These are phyloP conservation scores for Xylariaceae sp. DNA, from an alignment of 2,329 filamentous ascomycete species.

Conservation along the genomic window DNA sequence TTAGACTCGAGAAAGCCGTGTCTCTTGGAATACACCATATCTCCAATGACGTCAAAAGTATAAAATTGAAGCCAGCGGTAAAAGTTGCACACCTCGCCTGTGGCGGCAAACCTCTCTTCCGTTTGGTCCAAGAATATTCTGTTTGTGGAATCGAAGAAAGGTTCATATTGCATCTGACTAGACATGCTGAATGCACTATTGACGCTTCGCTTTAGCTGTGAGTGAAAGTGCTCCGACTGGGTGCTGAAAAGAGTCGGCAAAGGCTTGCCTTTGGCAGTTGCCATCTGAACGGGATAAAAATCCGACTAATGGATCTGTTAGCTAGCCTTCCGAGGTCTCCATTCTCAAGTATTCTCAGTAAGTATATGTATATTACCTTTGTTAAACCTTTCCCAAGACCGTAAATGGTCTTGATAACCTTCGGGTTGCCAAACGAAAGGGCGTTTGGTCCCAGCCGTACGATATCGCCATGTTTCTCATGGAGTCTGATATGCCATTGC, in stretches of 20 bases:
- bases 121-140: constrained; percentile 10
- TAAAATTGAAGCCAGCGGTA: constrained; percentile 18
- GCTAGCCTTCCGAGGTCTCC: background rate
- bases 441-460: constrained; percentile 16
- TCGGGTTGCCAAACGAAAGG: constrained; percentile 10
- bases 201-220: constrained; percentile 12
- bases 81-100: constrained; percentile 10
- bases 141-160: constrained; percentile 14
- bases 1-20: constrained; percentile 17
- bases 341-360: too few species aligned
- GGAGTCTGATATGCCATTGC: constrained; percentile 12
- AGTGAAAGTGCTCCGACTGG: constrained; percentile 13
- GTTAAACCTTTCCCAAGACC: constrained; percentile 11
- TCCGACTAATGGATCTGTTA: constrained; percentile 4
- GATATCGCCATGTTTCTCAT: constrained; percentile 7
- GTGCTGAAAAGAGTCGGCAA: constrained; percentile 13
- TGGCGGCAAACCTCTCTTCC: constrained; percentile 7
- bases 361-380: constrained; percentile 12
- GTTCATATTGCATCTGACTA: constrained; percentile 15
- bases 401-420: constrained; percentile 18
- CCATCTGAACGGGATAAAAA: constrained; percentile 18
- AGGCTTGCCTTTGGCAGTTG: constrained; percentile 7
- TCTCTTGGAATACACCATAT: constrained; percentile 13
- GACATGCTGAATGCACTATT: constrained; percentile 15
- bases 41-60: constrained; percentile 19